Conservation (phyloP, 2,329 filamentous ascomycete genomes). For the Canariomyces notabilis region DNA sequence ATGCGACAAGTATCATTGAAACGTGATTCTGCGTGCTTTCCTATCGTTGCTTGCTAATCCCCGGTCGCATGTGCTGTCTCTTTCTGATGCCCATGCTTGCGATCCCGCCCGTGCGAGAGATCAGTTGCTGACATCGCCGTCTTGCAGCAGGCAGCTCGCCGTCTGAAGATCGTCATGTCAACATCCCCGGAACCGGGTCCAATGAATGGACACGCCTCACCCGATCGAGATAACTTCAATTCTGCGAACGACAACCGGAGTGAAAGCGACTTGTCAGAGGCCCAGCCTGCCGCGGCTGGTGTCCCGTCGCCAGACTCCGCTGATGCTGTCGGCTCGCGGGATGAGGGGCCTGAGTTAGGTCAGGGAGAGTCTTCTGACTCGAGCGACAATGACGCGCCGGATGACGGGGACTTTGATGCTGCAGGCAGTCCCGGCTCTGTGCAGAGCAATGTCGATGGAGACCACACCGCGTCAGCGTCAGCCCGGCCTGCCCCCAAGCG, state of each 20-base stretch:
- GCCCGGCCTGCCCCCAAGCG: slow-evolving; percentile 69
- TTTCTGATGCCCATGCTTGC: slow-evolving; percentile 25
- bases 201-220: slow-evolving; percentile 62
- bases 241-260: slow-evolving; percentile 46
- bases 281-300: slow-evolving; percentile 48
- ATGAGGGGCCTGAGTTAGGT: slow-evolving; percentile 36
- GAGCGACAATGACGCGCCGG: slow-evolving; percentile 52
- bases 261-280: slow-evolving; percentile 74
- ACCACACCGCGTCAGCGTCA: slow-evolving; percentile 63
- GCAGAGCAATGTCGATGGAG: slow-evolving; percentile 43
- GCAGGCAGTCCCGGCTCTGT: slow-evolving; percentile 52
- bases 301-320: slow-evolving; percentile 40
- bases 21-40: slow-evolving; percentile 25
- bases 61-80: slow-evolving; percentile 32
- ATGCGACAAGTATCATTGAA: slow-evolving; percentile 41
- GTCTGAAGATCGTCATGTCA: slow-evolving; percentile 59
- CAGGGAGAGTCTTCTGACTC: slow-evolving; percentile 44
- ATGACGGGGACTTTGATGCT: slow-evolving; percentile 73
- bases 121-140: slow-evolving; percentile 44
- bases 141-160: slow-evolving; percentile 55
- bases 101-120: slow-evolving; percentile 19
- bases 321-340: slow-evolving; percentile 34
- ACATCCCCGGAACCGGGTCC: slow-evolving; percentile 56
- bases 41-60: slow-evolving; percentile 25
- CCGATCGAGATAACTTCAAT: slow-evolving; percentile 39